Conservation (phyloP, 2,329 filamentous ascomycete genomes). For the Penicillium sp. region DNA sequence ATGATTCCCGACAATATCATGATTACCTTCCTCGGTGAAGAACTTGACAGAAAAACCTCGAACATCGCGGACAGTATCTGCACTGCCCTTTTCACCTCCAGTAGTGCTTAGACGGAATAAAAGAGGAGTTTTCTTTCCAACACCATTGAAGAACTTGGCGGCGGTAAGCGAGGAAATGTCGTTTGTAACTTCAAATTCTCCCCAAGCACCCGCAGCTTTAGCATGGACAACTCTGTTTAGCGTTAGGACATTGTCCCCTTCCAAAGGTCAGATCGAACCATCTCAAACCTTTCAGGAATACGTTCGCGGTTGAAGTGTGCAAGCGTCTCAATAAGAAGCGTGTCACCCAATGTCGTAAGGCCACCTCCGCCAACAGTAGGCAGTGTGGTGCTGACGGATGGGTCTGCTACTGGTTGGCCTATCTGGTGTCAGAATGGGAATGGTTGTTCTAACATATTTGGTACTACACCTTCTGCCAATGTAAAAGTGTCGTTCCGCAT, state of each 20-base stretch:
- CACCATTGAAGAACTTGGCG: constrained; percentile 53
- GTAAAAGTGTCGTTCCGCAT: constrained; percentile 24
- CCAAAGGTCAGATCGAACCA: too few species aligned
- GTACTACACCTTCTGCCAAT: constrained; percentile 26
- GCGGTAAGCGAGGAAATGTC: constrained; percentile 55
- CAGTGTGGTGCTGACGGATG: constrained; percentile 22
- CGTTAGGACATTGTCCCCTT: neutral
- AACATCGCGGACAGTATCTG: constrained; percentile 51
- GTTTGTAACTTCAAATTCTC: constrained; percentile 60
- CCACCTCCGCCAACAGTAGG: constrained; percentile 34
- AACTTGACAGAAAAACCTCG: constrained; percentile 53
- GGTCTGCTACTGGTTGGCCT: constrained; percentile 29
- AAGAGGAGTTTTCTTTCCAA: constrained; percentile 56
- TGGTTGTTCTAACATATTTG: neutral
- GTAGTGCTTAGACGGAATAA: constrained; percentile 51
- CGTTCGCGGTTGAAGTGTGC: constrained; percentile 62
- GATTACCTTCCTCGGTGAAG: constrained; percentile 53
- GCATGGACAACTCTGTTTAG: constrained; percentile 54
- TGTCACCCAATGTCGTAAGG: constrained; percentile 53
- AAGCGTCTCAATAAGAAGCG: constrained; percentile 61
- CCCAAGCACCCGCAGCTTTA: constrained; percentile 57
- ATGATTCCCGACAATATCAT: constrained; percentile 27
- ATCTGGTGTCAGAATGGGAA: neutral
- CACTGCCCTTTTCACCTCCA: constrained; percentile 47
- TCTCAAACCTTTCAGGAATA: constrained; percentile 54